Evolutionary conservation across 1,139 yeast genomes (phyloP).

Genomic region (Protomyces lactucae-debilis): DNA sequence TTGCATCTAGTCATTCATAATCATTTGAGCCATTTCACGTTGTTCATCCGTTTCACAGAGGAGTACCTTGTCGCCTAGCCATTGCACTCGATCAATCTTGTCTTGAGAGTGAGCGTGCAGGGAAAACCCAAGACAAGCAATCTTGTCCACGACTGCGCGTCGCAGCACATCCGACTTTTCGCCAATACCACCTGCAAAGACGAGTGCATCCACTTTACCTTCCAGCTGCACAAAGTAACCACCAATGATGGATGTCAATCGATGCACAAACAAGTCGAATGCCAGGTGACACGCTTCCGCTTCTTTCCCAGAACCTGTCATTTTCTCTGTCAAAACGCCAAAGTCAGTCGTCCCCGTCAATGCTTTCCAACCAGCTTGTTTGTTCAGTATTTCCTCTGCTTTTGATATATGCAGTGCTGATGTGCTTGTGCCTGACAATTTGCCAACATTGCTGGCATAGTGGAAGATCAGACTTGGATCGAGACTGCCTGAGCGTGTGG

Average conservation of each 20-base stretch:
- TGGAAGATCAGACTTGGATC: constrained; percentile 33
- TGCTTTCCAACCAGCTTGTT: constrained; percentile 32
- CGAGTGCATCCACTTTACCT: constrained; percentile 33
- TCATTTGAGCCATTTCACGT: constrained; percentile 29
- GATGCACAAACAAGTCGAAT: constrained; percentile 32
- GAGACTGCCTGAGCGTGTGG: constrained; percentile 33
- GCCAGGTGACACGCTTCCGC: constrained; percentile 32
- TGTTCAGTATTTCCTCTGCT: constrained; percentile 33
- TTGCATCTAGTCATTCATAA: neutral
- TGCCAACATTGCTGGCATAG: constrained; percentile 31
- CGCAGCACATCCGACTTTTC: constrained; percentile 31
- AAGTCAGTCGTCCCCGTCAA: constrained; percentile 34
- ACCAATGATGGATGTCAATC: constrained; percentile 31
- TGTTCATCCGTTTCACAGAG: constrained; percentile 33
- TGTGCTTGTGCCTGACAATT: constrained; percentile 31
- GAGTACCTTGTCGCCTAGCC: constrained; percentile 27
- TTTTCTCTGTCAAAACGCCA: constrained; percentile 30
- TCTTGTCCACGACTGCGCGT: constrained; percentile 1
- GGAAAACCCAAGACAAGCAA: constrained; percentile 13
- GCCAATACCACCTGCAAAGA: constrained; percentile 34
- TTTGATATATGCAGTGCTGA: constrained; percentile 31
- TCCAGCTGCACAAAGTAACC: constrained; percentile 31
- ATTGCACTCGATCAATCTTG: constrained; percentile 23
- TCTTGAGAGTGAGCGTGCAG: constrained; percentile 21
- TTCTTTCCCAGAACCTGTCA: constrained; percentile 28